phyloP scores from a whole-genome alignment of 192 early-diverging fungal genomes.

The Piromyces finnis region DNA sequence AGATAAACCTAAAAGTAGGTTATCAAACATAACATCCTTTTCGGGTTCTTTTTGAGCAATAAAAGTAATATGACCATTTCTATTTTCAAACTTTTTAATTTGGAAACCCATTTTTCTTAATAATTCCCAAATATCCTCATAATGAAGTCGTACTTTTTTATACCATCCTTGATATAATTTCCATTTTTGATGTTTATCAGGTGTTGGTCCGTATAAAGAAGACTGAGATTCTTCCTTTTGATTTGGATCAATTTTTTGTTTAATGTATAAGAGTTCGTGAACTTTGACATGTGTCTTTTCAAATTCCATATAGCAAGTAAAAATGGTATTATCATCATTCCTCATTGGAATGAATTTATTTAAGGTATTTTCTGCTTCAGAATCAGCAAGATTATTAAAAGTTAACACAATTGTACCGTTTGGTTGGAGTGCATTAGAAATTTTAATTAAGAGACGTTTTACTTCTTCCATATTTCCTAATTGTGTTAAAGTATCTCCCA shows the following conservation, averaged over 20 bases:
- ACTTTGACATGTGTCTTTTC: slow-evolving; percentile 8
- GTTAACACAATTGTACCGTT: slow-evolving; percentile 7
- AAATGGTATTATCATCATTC: slow-evolving; percentile 10
- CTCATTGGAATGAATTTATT: slow-evolving; percentile 16
- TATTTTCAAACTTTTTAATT: neutral
- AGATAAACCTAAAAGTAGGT: neutral
- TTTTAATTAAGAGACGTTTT: slow-evolving; percentile 2
- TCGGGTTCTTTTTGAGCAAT: neutral
- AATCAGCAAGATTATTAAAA: slow-evolving; percentile 6
- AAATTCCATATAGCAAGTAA: slow-evolving; percentile 14
- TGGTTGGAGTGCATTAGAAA: slow-evolving; percentile 1
- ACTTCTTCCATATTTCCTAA: slow-evolving; percentile 9
- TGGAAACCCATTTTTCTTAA: neutral
- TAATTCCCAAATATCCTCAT: neutral
- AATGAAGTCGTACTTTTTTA: neutral
- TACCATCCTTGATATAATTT: neutral
- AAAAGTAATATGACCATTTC: neutral
- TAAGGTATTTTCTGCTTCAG: slow-evolving; percentile 1
- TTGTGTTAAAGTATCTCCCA: slow-evolving; percentile 16
- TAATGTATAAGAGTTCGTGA: slow-evolving; percentile 5
- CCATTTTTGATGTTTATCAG: neutral
- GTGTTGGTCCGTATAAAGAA: neutral
- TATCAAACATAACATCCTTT: neutral
- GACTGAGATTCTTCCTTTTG: slow-evolving; percentile 3
- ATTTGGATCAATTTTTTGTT: slow-evolving; percentile 8